Evolutionary conservation across 2,329 filamentous ascomycete genomes (phyloP), one percentile per base, ranked within the genome.

Genomic region (Neonectria ditissima): DNA sequence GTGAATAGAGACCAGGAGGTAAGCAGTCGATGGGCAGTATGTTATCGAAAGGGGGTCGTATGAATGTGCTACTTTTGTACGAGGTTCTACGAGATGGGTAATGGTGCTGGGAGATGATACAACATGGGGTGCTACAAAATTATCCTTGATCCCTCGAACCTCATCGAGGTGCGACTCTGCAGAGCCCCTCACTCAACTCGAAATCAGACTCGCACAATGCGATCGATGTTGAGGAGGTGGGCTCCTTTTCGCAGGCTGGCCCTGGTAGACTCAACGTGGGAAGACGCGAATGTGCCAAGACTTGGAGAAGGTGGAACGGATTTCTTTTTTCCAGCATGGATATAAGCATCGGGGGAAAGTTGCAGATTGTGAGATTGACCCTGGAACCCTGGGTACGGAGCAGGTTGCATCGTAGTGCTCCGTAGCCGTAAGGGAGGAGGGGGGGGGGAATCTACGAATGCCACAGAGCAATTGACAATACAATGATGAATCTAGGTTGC

Each of bases 151-250:
- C 26, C 64, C 59, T 65, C 63, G 68, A 69, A 55, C 66, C 60
- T 69, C 57, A 65, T 70, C 57, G 68, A 69, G 54, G 54, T 67
- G 68, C 59, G 55, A 69, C 65, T 45, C 48, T 59, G 45, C 58
- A 44, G 68, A 56, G 5, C 45, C 57, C 62, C 67, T 66, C 53
- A 58, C 37, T 13, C 18, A 10, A 10, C 9, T 41, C 37, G 51
- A 55, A 51, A 53, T 41, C 47, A 61, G 65, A 70, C 59, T 43
- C 24, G 59, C 53, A 50, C 52, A 43, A 65, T 66, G 60, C 44
- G 52, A 54, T 41, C 51, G 32, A 41, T 5, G 24, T 48, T 48
- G 22, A 16, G 13, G 45, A 24, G 22, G 45, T n/a, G 22, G 22
- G 22, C 45, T 48, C 14, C 22, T 10, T 48, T 30, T 14, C n/a